Evolutionary conservation across 345 rosid genomes (phyloP).

Genomic region (Citrus sinensis): DNA sequence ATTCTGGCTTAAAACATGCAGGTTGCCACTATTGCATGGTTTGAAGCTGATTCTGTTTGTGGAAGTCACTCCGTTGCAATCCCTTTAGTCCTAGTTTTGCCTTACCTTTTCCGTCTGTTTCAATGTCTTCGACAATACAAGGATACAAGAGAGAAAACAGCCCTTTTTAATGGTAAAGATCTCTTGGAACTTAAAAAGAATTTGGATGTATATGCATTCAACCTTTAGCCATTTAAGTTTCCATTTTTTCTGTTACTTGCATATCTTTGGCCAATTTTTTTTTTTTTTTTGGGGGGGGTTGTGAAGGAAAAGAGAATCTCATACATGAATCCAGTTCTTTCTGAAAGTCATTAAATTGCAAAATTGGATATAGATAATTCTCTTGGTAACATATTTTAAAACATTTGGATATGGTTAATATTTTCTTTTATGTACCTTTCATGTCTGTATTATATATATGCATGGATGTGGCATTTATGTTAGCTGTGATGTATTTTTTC

Average conservation of each 20-base stretch:
- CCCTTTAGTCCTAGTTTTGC: conserved; percentile 92
- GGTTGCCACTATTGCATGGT: conserved; percentile 99
- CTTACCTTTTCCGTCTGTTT: conserved; percentile 81
- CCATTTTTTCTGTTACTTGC: not conserved
- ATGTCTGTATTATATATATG: not conserved
- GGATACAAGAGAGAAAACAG: conserved; percentile 71
- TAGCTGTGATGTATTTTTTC: not conserved
- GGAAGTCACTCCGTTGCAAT: conserved; percentile 92
- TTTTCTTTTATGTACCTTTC: not conserved
- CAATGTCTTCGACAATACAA: conserved; percentile 94
- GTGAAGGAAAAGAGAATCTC: not conserved
- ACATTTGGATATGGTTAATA: not conserved
- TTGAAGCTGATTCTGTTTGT: conserved; percentile 97
- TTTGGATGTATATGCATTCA: not conserved
- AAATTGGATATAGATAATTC: not conserved
- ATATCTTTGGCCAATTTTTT: not conserved
- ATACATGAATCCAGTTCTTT: not conserved
- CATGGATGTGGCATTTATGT: not conserved
- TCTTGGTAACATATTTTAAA: not conserved
- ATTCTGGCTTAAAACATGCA: conserved; percentile 31
- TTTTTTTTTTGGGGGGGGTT: too few relatives aligned
- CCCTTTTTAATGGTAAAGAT: conserved; percentile 71
- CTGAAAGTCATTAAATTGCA: not conserved
- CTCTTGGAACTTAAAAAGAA: not conserved
- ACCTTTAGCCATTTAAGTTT: not conserved